These are phyloP conservation scores for Colletotrichum incanum DNA, from an alignment of 2,329 filamentous ascomycete genomes.

Conservation along the genomic window DNA sequence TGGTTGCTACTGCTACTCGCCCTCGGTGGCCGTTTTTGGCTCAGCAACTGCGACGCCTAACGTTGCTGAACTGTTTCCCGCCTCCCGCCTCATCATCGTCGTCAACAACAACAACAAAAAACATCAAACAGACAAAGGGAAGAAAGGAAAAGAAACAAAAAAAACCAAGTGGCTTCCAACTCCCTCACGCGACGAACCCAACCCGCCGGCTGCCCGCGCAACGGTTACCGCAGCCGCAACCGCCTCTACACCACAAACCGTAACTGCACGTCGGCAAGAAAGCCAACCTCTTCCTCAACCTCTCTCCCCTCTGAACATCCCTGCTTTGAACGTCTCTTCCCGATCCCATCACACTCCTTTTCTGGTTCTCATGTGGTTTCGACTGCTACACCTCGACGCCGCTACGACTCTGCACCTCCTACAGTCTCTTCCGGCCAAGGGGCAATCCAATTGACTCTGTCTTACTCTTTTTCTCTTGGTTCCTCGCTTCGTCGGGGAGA, in stretches of 20 bases:
- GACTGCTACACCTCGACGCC: slow-evolving; percentile 21
- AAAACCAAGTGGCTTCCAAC: neutral
- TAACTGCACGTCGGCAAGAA: slow-evolving; percentile 19
- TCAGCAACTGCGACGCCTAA: slow-evolving; percentile 23
- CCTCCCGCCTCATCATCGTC: neutral
- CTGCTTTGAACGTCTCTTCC: neutral
- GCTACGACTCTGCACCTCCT: slow-evolving; percentile 12
- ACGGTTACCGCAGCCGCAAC: slow-evolving; percentile 34
- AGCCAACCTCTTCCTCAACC: slow-evolving; percentile 10
- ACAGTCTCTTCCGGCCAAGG: neutral
- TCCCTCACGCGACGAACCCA: neutral
- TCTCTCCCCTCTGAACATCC: neutral
- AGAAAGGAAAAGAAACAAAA: slow-evolving; percentile 1
- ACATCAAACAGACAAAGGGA: slow-evolving; percentile 33
- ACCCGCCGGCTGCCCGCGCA: slow-evolving; percentile 25
- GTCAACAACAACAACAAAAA: slow-evolving; percentile 15
- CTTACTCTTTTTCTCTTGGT: neutral
- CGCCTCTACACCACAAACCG: slow-evolving; percentile 15
- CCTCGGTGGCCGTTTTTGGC: neutral
- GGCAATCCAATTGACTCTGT: neutral
- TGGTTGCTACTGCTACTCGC: slow-evolving; percentile 14
- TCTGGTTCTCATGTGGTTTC: slow-evolving; percentile 25
- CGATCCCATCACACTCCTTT: slow-evolving; percentile 15
- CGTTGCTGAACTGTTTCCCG: neutral
- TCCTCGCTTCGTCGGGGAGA: neutral